Percentiles rank a stretch among this genome's conserved stretches.
These are phyloP conservation scores for Neopestalotiopsis clavispora DNA, from an alignment of 2,329 filamentous ascomycete genomes.

Conservation along the genomic window DNA sequence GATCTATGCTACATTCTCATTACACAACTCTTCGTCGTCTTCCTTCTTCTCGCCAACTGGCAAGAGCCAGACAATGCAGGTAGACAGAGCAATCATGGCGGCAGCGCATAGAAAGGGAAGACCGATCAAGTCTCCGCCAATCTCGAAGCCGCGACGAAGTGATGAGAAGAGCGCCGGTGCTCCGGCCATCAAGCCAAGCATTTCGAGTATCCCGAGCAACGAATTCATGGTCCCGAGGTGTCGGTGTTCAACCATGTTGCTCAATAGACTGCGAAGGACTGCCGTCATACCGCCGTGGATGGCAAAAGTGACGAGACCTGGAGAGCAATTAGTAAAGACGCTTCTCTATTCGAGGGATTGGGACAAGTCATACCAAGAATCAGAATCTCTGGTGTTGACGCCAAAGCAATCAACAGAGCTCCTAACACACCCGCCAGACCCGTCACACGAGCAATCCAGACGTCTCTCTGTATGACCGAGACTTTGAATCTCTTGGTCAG, in stretches of 20 bases:
- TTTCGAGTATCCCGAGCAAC: conserved; percentile 55
- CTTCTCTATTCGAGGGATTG: too few relatives aligned
- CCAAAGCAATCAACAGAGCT: conserved; percentile 42
- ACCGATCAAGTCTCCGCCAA: conserved; percentile 54
- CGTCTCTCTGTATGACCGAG: conserved; percentile 42
- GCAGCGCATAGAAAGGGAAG: conserved; percentile 51
- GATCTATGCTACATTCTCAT: neutral
- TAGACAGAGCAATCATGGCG: conserved; percentile 34
- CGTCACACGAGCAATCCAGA: conserved; percentile 43
- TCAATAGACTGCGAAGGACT: conserved; percentile 55
- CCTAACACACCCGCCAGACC: conserved; percentile 37
- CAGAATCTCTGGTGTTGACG: conserved; percentile 40
- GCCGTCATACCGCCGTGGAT: conserved; percentile 49
- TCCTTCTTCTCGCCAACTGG: neutral
- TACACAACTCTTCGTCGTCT: neutral
- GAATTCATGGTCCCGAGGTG: conserved; percentile 60
- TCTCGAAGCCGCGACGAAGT: conserved; percentile 48
- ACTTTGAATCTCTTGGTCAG: conserved; percentile 38
- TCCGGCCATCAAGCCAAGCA: conserved; percentile 50
- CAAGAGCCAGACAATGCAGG: conserved; percentile 32
- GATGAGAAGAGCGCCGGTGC: conserved; percentile 52
- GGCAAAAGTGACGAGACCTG: conserved; percentile 49
- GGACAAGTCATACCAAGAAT: conserved; percentile 19
- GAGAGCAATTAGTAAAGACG: neutral
- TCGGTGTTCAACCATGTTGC: conserved; percentile 56